Conservation (phyloP, 139 green algal genomes). For the Volvox reticuliferus region DNA sequence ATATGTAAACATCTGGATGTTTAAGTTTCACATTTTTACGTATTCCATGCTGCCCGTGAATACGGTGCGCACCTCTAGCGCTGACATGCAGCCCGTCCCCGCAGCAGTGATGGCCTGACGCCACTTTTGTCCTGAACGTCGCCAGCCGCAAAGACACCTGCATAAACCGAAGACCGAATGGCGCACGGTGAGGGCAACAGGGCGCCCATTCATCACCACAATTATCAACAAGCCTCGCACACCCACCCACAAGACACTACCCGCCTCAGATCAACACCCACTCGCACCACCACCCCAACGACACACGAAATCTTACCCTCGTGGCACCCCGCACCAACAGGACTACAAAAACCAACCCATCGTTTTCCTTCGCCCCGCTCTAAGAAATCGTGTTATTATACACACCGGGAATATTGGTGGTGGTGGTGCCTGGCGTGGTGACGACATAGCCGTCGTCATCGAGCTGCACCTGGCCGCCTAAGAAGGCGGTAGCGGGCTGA, state of each 20-base stretch:
- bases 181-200: too few relatives aligned
- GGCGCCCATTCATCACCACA: background rate
- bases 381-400: too few relatives aligned
- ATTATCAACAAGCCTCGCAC: background rate
- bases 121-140: conserved; percentile 88
- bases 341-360: too few relatives aligned
- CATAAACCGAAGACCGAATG: background rate
- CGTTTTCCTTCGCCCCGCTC: too few relatives aligned
- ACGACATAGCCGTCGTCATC: conserved; percentile 81
- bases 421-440: conserved; percentile 72
- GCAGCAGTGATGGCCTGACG: conserved; percentile 78
- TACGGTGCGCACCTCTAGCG: conserved; percentile 64
- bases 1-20: too few relatives aligned
- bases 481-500: conserved; percentile 87
- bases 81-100: conserved; percentile 72
- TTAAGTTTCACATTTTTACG: too few relatives aligned
- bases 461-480: conserved; percentile 79
- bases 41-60: too few relatives aligned
- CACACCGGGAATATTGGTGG: conserved; percentile 71
- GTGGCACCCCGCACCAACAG: too few relatives aligned
- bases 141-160: conserved; percentile 80
- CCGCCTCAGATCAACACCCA: too few relatives aligned
- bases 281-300: too few relatives aligned
- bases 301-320: too few relatives aligned
- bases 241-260: too few relatives aligned